Conservation (phyloP, 192 early-diverging fungal species). For the Martensiomyces pterosporus region DNA sequence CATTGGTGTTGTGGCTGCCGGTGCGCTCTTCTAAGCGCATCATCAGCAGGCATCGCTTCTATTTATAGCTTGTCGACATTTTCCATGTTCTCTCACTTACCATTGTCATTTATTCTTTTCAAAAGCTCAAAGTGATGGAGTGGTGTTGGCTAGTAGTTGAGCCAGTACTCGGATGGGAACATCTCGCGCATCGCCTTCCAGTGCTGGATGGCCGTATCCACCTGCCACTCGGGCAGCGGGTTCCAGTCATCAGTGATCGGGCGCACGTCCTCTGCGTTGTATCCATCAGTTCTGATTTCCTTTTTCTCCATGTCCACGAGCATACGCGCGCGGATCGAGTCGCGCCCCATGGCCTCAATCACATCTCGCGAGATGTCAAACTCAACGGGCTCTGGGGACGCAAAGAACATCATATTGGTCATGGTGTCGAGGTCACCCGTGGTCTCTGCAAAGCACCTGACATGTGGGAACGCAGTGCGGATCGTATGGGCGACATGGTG, state of each 20-base stretch:
- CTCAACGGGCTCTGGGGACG: slow-evolving; percentile 46
- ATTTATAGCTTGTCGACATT: not conserved
- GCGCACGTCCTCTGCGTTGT: slow-evolving; percentile 26
- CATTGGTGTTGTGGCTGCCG: slow-evolving; percentile 6
- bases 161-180: slow-evolving; percentile 70
- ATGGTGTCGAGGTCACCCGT: slow-evolving; percentile 37
- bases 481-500: slow-evolving; percentile 62
- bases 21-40: slow-evolving; percentile 22
- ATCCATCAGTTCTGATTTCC: slow-evolving; percentile 47
- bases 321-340: slow-evolving; percentile 15
- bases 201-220: slow-evolving; percentile 56
- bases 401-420: slow-evolving; percentile 69
- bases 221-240: slow-evolving; percentile 58
- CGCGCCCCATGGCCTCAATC: slow-evolving; percentile 27
- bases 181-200: slow-evolving; percentile 71
- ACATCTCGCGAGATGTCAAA: slow-evolving; percentile 40
- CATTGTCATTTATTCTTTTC: not conserved
- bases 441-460: slow-evolving; percentile 64
- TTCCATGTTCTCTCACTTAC: not conserved
- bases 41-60: too few relatives aligned
- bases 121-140: not conserved
- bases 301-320: slow-evolving; percentile 52
- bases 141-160: slow-evolving; percentile 51
- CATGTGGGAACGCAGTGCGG: slow-evolving; percentile 59
- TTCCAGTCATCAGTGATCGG: slow-evolving; percentile 65